Evolutionary conservation across 106 monocot species (phyloP).

Genomic region (Amphibolis antarctica): DNA sequence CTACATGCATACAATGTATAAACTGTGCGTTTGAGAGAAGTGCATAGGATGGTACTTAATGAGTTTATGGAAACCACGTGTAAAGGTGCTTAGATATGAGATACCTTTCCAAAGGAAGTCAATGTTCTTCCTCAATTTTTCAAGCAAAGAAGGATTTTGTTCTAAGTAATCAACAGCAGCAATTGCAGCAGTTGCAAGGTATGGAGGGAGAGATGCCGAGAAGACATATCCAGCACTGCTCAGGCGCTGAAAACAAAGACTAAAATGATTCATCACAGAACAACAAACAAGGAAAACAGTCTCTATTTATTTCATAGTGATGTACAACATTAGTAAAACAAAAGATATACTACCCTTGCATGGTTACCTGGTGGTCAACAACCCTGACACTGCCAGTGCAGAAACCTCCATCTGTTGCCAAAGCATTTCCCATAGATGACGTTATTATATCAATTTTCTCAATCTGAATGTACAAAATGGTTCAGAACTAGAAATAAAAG

Average conservation of each 20-base stretch:
- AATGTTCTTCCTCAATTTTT: constrained; percentile 45
- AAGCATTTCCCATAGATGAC: constrained; percentile 85
- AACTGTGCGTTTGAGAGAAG: too few relatives aligned
- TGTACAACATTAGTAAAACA: background rate
- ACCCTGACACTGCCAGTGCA: constrained; percentile 91
- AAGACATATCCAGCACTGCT: constrained; percentile 91
- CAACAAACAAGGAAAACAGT: background rate
- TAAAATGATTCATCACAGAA: background rate
- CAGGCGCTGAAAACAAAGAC: constrained; percentile 44
- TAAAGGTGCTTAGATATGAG: background rate
- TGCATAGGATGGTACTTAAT: background rate
- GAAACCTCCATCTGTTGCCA: constrained; percentile 97
- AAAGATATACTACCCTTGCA: background rate
- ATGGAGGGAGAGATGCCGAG: constrained; percentile 88
- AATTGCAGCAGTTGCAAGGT: constrained; percentile 79
- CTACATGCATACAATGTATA: too few relatives aligned
- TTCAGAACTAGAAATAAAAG: background rate
- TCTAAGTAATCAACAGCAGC: constrained; percentile 66
- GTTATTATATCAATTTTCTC: constrained; percentile 98
- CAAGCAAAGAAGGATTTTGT: constrained; percentile 50
- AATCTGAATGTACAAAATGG: constrained; percentile 34
- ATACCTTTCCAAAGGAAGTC: constrained; percentile 41
- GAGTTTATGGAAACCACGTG: background rate
- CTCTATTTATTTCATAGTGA: background rate
- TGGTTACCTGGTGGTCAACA: constrained; percentile 81